Evolutionary conservation across 805 yeast genomes (phyloP).

Genomic region (Schwanniomyces polymorphus): DNA sequence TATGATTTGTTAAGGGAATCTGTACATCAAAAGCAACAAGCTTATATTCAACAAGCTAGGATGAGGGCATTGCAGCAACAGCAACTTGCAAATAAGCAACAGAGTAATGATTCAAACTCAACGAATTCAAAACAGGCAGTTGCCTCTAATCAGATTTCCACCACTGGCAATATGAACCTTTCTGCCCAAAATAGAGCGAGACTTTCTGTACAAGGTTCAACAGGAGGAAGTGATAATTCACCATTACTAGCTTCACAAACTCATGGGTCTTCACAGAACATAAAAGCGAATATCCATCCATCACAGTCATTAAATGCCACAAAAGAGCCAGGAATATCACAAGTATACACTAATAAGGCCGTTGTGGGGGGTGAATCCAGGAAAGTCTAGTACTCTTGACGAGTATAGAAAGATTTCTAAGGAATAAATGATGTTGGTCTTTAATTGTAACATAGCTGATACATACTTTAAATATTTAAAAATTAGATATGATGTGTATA

Average conservation of each 20-base stretch:
- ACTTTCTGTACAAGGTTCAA: slow-evolving; percentile 4
- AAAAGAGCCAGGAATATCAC: slow-evolving; percentile 1
- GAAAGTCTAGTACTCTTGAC: slow-evolving; percentile 3
- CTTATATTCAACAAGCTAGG: slow-evolving; percentile 49
- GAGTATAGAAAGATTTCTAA: neutral
- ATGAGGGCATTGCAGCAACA: slow-evolving; percentile 44
- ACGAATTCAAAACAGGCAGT: neutral
- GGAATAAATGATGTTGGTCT: neutral
- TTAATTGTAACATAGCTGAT: neutral
- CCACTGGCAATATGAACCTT: neutral
- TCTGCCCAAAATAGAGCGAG: slow-evolving; percentile 3
- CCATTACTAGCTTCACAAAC: slow-evolving; percentile 10
- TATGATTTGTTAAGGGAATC: slow-evolving; percentile 79
- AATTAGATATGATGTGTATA: neutral
- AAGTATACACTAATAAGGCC: slow-evolving; percentile 4
- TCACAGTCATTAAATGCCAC: neutral
- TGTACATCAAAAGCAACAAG: slow-evolving; percentile 62
- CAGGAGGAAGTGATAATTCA: slow-evolving; percentile 4
- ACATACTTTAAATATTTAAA: neutral
- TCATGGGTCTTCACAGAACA: neutral
- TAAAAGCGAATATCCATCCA: neutral
- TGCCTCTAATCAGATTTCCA: neutral
- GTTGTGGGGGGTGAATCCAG: slow-evolving; percentile 1
- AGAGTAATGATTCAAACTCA: slow-evolving; percentile 1
- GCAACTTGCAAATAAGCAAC: slow-evolving; percentile 20